Evolutionary conservation across 2,329 filamentous ascomycete genomes (phyloP).

Genomic region (Colletotrichum sp.): DNA sequence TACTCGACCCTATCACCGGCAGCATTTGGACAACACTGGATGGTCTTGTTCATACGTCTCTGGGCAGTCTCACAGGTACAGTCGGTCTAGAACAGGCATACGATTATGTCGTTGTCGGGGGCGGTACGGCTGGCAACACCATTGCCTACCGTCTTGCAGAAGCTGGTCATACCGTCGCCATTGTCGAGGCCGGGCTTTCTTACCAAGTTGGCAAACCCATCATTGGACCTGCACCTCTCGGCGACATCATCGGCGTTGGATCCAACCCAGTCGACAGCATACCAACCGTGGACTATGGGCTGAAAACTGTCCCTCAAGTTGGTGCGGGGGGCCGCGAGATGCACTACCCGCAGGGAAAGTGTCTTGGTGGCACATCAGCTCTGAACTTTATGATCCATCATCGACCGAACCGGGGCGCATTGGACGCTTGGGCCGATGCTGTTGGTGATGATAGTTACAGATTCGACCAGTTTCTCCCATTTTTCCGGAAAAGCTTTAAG

Average conservation of each 20-base stretch:
- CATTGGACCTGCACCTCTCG: background rate
- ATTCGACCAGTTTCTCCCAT: conserved; percentile 33
- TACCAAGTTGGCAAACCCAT: conserved; percentile 31
- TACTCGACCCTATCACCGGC: background rate
- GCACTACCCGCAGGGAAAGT: conserved; percentile 40
- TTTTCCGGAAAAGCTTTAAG: conserved; percentile 32
- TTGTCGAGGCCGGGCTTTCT: conserved; percentile 41
- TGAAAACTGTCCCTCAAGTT: conserved; percentile 26
- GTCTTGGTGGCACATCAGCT: conserved; percentile 32
- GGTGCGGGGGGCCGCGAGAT: conserved; percentile 30
- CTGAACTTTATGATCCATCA: conserved; percentile 32
- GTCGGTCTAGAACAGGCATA: background rate
- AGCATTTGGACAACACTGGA: background rate
- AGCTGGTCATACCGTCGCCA: conserved; percentile 33
- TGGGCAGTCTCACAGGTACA: background rate
- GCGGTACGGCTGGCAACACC: conserved; percentile 40
- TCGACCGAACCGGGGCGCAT: conserved; percentile 24
- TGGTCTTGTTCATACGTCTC: background rate
- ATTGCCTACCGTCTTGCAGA: conserved; percentile 35
- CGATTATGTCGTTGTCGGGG: conserved; percentile 33
- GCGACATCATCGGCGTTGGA: conserved; percentile 25
- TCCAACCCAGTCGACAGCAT: conserved; percentile 23
- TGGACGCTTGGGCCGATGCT: conserved; percentile 33
- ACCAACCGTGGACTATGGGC: conserved; percentile 31
- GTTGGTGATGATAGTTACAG: conserved; percentile 32